Evolutionary conservation across 208 protist genomes (phyloP).

Genomic region (Leishmania amazonensis): DNA sequence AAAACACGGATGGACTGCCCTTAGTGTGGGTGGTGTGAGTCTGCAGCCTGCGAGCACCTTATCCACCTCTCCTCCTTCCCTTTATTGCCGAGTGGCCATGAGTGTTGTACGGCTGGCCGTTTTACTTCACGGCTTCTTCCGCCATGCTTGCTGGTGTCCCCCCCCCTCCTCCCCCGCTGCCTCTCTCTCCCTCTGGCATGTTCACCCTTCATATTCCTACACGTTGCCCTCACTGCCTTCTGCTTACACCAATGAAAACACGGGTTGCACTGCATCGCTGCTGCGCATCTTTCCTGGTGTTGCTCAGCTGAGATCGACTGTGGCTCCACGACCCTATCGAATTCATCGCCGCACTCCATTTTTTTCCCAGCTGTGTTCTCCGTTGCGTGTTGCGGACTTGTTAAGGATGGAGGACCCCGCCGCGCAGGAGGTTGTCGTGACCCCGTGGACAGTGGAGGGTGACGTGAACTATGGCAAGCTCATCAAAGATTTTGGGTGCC

Average conservation of each 20-base stretch:
- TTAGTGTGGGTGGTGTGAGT: neutral
- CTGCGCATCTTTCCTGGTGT: neutral
- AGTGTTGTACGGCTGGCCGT: neutral
- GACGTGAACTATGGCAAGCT: slow-evolving; percentile 96
- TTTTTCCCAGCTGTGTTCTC: neutral
- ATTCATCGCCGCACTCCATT: neutral
- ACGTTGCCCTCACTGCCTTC: neutral
- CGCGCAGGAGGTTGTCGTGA: slow-evolving; percentile 67
- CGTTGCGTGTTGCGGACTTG: neutral
- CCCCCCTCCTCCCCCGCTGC: neutral
- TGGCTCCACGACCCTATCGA: neutral
- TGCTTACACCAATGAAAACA: neutral
- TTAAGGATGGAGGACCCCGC: slow-evolving; percentile 5
- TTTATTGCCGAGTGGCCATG: neutral
- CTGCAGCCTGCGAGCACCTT: neutral
- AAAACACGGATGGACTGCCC: neutral
- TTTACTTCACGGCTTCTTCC: neutral
- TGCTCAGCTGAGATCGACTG: neutral
- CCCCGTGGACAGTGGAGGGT: slow-evolving; percentile 93
- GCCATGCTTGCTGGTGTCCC: neutral
- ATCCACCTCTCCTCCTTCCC: neutral
- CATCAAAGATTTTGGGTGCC: slow-evolving; percentile 91
- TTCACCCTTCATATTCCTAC: neutral
- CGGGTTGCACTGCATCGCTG: neutral
- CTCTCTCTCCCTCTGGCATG: neutral